These are phyloP conservation scores for Penicillium thymicola DNA, from an alignment of 2,329 filamentous ascomycete species.

Conservation along the genomic window DNA sequence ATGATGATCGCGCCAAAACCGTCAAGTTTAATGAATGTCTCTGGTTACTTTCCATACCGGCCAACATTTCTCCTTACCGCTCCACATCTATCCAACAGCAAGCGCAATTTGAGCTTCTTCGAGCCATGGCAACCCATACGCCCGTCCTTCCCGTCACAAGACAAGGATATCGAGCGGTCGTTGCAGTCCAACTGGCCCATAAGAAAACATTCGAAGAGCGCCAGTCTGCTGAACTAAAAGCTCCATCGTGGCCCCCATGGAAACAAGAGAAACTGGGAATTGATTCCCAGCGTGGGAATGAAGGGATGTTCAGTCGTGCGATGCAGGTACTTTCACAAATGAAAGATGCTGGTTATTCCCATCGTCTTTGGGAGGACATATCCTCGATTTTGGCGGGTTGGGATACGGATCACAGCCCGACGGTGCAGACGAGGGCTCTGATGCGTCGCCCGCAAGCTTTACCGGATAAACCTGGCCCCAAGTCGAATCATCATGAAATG, in stretches of 20 bases:
- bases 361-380: conserved; percentile 51
- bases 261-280: conserved; percentile 60
- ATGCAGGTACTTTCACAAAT: conserved; percentile 54
- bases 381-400: conserved; percentile 57
- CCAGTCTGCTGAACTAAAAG: conserved; percentile 58
- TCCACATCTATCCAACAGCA: conserved; percentile 51
- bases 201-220: conserved; percentile 55
- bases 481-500: conserved; percentile 31
- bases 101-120: conserved; percentile 56
- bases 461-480: background rate
- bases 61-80: conserved; percentile 49
- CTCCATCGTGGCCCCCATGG: conserved; percentile 63
- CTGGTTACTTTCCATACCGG: conserved; percentile 48
- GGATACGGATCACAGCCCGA: conserved; percentile 62
- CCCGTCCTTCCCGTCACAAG: conserved; percentile 56
- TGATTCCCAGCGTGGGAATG: conserved; percentile 55
- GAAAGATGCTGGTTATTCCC: conserved; percentile 58
- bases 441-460: conserved; percentile 32
- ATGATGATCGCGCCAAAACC: conserved; percentile 31
- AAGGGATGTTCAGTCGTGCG: conserved; percentile 57
- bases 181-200: conserved; percentile 56
- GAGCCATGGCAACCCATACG: conserved; percentile 54
- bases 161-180: conserved; percentile 56
- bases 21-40: conserved; percentile 51
- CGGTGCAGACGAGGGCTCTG: conserved; percentile 57